phyloP scores from a whole-genome alignment of 2,329 filamentous ascomycete species.

The Pseudogymnoascus sp. region DNA sequence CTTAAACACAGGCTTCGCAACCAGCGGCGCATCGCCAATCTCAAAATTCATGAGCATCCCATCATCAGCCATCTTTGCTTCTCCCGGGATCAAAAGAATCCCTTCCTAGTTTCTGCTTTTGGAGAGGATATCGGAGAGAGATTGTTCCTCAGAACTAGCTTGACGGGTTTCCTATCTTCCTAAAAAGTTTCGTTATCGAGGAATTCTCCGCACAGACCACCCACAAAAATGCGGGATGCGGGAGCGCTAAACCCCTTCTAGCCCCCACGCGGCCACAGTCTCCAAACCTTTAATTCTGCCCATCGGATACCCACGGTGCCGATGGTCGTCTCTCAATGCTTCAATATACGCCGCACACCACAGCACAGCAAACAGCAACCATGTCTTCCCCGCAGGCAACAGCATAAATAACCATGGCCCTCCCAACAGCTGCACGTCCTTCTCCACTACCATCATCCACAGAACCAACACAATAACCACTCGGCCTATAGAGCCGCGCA shows the following conservation, averaged over 20 bases:
- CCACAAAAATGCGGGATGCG: conserved; percentile 11
- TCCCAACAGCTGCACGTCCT: neutral
- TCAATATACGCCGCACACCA: conserved; percentile 30
- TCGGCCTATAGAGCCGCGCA: neutral
- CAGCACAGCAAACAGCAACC: conserved; percentile 17
- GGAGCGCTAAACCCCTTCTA: conserved; percentile 20
- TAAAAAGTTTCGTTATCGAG: conserved; percentile 20
- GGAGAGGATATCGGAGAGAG: neutral
- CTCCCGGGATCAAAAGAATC: neutral
- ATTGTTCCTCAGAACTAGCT: neutral
- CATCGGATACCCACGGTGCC: neutral
- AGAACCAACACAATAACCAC: neutral
- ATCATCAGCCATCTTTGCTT: conserved; percentile 74
- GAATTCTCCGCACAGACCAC: conserved; percentile 16
- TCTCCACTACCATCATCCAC: neutral
- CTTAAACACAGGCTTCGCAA: conserved; percentile 61
- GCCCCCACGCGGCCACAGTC: neutral
- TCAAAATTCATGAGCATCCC: conserved; percentile 92
- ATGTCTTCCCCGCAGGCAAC: neutral
- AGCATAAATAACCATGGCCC: neutral
- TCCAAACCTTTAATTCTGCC: neutral
- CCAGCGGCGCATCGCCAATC: conserved; percentile 60
- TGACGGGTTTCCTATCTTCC: neutral
- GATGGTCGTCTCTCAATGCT: conserved; percentile 15
- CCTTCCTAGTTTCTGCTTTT: neutral